Percentiles rank a stretch among this genome's conserved stretches.
These are phyloP conservation scores for Backusella macrospora DNA, from an alignment of 192 early-diverging fungal species.

Conservation along the genomic window DNA sequence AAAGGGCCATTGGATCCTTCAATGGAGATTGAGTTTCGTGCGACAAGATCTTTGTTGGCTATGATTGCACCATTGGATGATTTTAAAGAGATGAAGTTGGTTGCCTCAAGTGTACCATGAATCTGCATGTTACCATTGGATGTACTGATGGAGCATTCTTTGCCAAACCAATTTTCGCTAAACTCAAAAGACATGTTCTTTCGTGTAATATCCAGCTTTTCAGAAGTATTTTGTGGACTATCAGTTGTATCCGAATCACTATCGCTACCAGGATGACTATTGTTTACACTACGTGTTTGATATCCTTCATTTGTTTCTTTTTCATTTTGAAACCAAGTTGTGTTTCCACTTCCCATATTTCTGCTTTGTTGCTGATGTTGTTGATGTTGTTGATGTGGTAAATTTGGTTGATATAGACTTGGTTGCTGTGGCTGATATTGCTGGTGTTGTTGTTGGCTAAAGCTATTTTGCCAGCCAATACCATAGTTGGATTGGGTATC, in stretches of 20 bases:
- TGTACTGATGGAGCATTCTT: neutral
- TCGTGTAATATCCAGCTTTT: neutral
- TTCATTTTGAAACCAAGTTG: neutral
- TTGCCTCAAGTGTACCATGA: constrained; percentile 2
- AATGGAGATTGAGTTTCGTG: neutral
- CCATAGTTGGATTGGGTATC: neutral
- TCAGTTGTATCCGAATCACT: neutral
- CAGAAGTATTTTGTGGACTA: neutral
- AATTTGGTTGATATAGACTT: too few species aligned
- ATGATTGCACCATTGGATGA: neutral
- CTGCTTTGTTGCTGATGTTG: neutral
- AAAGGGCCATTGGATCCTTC: neutral
- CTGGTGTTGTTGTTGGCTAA: neutral
- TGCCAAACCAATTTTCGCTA: constrained; percentile 5
- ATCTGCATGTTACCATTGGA: neutral
- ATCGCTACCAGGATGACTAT: neutral
- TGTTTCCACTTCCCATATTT: neutral
- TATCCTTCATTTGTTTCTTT: neutral
- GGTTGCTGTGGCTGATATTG: too few species aligned
- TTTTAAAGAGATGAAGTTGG: neutral
- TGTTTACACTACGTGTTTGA: neutral
- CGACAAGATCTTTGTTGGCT: neutral
- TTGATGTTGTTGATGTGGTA: too few species aligned
- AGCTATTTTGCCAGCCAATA: neutral
- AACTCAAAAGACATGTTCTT: neutral